Conservation (phyloP, 768 basidiomycete genomes). For the Dendrothele bispora region DNA sequence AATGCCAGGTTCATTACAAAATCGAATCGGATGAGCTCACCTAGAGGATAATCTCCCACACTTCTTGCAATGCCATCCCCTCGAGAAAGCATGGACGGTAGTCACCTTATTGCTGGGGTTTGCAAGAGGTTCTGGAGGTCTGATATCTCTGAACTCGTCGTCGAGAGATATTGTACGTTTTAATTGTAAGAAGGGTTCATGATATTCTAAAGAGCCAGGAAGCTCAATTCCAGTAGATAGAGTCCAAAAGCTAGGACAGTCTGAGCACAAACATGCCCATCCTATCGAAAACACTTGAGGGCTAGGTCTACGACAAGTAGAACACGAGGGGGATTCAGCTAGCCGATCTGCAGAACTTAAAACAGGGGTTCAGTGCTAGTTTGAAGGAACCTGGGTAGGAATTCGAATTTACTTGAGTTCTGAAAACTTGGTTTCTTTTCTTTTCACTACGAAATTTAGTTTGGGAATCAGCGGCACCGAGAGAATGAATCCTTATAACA, state of each 20-base stretch:
- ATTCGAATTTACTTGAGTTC: constrained; percentile 1
- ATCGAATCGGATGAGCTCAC: constrained; percentile 34
- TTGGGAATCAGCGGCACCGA: neutral
- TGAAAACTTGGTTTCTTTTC: neutral
- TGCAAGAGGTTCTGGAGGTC: constrained; percentile 32
- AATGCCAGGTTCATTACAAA: neutral
- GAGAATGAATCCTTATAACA: neutral
- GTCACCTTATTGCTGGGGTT: constrained; percentile 33
- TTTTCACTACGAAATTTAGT: constrained; percentile 2
- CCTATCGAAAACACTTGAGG: constrained; percentile 53
- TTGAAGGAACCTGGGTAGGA: no score
- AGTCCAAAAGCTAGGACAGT: constrained; percentile 59
- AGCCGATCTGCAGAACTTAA: no score
- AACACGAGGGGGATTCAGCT: neutral
- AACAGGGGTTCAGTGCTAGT: no score
- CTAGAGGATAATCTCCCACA: constrained; percentile 79
- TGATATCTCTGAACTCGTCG: constrained; percentile 35
- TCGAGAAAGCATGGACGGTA: constrained; percentile 56
- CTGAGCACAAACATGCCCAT: constrained; percentile 66
- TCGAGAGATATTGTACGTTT: constrained; percentile 30
- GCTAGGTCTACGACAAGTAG: constrained; percentile 26
- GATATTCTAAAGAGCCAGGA: constrained; percentile 43
- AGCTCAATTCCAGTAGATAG: constrained; percentile 24
- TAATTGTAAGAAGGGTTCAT: constrained; percentile 44
- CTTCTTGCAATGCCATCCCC: constrained; percentile 65